Evolutionary conservation across 2,329 filamentous ascomycete species (phyloP).

Genomic region (Venturia carpophila): DNA sequence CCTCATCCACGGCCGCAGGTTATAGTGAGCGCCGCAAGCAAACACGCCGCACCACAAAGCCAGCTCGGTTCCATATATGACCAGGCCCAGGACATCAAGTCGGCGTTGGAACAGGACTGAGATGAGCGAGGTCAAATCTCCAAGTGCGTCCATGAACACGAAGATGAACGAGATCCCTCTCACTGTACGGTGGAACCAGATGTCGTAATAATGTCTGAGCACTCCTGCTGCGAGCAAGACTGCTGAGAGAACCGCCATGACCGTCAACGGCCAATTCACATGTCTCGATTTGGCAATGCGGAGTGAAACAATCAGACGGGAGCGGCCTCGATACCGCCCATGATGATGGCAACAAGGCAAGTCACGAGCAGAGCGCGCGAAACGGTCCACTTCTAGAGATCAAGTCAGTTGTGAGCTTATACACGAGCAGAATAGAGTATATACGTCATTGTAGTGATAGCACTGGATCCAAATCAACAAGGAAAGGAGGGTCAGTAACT

Average conservation of each 20-base stretch:
- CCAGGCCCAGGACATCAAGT: conserved; percentile 54
- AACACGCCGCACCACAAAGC: conserved; percentile 61
- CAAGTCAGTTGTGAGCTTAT: background rate
- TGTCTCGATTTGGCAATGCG: conserved; percentile 38
- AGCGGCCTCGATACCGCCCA: conserved; percentile 52
- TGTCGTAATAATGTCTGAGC: conserved; percentile 61
- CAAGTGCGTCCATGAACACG: conserved; percentile 60
- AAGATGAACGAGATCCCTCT: conserved; percentile 66
- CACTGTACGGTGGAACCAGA: conserved; percentile 57
- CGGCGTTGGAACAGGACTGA: conserved; percentile 55
- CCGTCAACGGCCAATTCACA: conserved; percentile 52
- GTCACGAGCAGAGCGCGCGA: conserved; percentile 43
- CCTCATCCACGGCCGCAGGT: conserved; percentile 51
- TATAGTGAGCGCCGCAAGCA: conserved; percentile 57
- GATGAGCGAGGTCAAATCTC: conserved; percentile 58
- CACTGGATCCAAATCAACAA: conserved; percentile 50
- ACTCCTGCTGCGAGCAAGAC: conserved; percentile 58
- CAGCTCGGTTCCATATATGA: conserved; percentile 60
- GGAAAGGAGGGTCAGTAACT: conserved; percentile 47
- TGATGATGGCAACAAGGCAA: conserved; percentile 44
- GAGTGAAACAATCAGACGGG: conserved; percentile 54
- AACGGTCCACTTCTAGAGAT: conserved; percentile 44
- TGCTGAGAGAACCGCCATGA: conserved; percentile 61
- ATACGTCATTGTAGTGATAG: conserved; percentile 44
- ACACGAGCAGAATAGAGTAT: background rate